Base-by-base conservation (phyloP, 2,329 filamentous ascomycete genomes). In the Monilinia laxa region DNA sequence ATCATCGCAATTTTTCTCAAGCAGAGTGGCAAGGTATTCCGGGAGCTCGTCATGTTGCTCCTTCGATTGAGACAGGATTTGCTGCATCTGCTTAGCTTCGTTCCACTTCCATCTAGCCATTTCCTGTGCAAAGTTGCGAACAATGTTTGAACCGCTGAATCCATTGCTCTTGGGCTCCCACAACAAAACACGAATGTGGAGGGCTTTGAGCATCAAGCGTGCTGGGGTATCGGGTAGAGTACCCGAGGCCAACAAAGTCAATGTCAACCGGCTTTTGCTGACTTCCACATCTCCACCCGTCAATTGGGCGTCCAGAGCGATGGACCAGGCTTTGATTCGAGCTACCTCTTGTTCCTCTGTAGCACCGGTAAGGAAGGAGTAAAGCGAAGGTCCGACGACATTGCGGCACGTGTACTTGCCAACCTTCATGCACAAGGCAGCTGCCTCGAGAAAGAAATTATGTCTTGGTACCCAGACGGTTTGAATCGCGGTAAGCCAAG, bases 401-500 rank as follows among this genome's bases (percentile, higher is more conserved):
- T 92, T 93, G 56, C 92, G 87, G 64, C 92, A 77, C 72, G 91
- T 91, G 62, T 96, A 89, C 78, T 96, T 96, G 66, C 90, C 78
- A 65, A 89, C 91, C 81, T 97, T 95, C 53, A 92, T 81, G 9
- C 88, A 82, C 31, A 97, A 83, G 3, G 93, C 93, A 20, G 91
- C 87, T 65, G 91, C 90, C 77, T 97, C 94, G 3, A 96, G 86
- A 71, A 94, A 84, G 76, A 96, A 93, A 71, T 90, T 91, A 77
- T 96, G 92, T 25, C 89, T 87, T 14, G 94, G 94, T 18, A 97
- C 91, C 86, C 93, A 96, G 31, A 97, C 91, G 4, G 90, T 94
- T 78, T 97, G 93, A 68, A 97, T 89, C 10, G 93, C 91, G 3
- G 93, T 97, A 67, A 96, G 87, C 93, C 94, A 97, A 42, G 93